phyloP scores from a whole-genome alignment of 768 basidiomycete genomes.

The Asterophora lycoperdoides region DNA sequence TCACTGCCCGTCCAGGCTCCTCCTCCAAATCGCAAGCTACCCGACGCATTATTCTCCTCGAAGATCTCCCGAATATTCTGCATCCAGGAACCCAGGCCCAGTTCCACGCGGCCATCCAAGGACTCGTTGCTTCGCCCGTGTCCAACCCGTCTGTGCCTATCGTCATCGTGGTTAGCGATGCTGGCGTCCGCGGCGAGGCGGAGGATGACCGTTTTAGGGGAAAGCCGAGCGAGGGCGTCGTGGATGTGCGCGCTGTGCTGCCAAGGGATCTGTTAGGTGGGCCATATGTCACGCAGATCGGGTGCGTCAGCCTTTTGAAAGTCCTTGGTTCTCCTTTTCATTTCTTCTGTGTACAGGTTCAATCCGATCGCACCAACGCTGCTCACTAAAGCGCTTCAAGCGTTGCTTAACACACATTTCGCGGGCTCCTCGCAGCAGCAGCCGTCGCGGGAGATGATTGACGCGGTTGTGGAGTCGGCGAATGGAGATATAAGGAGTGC shows the following conservation, averaged over 20 bases:
- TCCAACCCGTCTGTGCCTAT: slow-evolving; percentile 52
- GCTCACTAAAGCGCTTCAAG: slow-evolving; percentile 72
- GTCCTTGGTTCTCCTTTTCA: background rate
- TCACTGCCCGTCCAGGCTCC: slow-evolving; percentile 22
- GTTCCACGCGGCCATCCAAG: slow-evolving; percentile 68
- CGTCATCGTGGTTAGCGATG: slow-evolving; percentile 79
- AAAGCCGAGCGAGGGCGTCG: slow-evolving; percentile 32
- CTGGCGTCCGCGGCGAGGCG: slow-evolving; percentile 72
- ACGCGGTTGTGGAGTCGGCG: slow-evolving; percentile 71
- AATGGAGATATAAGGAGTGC: slow-evolving; percentile 94
- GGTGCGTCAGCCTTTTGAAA: slow-evolving; percentile 41
- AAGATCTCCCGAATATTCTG: slow-evolving; percentile 89
- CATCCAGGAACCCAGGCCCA: slow-evolving; percentile 62
- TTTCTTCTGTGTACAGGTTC: slow-evolving; percentile 50
- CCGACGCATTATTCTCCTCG: slow-evolving; percentile 71
- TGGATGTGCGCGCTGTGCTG: slow-evolving; percentile 69
- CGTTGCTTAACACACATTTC: slow-evolving; percentile 49
- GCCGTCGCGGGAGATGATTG: slow-evolving; percentile 64
- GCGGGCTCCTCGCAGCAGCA: slow-evolving; percentile 27
- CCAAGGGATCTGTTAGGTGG: slow-evolving; percentile 65
- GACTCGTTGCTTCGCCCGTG: slow-evolving; percentile 42
- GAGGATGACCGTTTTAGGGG: slow-evolving; percentile 47
- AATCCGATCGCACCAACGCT: slow-evolving; percentile 89
- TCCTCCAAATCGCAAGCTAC: slow-evolving; percentile 17
- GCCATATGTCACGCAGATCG: slow-evolving; percentile 75